Evolutionary conservation across 805 yeast genomes (phyloP).

Genomic region (Saccharomycopsis olivae): DNA sequence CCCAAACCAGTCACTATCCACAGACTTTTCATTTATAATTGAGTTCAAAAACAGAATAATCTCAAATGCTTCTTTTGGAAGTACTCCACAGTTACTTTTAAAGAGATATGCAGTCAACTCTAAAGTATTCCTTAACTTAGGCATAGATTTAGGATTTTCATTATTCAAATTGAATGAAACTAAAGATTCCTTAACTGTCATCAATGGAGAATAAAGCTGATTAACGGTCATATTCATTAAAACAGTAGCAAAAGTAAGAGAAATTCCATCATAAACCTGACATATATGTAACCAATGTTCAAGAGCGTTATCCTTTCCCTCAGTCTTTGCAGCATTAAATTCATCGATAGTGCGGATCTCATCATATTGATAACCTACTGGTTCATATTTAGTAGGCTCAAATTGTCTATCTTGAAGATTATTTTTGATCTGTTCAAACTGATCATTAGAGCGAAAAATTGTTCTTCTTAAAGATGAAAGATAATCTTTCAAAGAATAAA

Average conservation of each 20-base stretch:
- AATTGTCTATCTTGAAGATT: background rate
- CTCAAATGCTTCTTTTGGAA: too few relatives aligned
- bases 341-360: slow-evolving; percentile 30
- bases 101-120: background rate
- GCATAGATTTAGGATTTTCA: slow-evolving; percentile 23
- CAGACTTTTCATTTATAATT: slow-evolving; percentile 28
- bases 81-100: too few relatives aligned
- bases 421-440: too few relatives aligned
- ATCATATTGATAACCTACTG: slow-evolving; percentile 30
- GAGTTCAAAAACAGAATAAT: slow-evolving; percentile 27
- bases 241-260: background rate
- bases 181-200: slow-evolving; percentile 25
- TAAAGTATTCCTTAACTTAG: slow-evolving; percentile 26
- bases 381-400: slow-evolving; percentile 20
- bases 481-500: slow-evolving; percentile 18
- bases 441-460: too few relatives aligned
- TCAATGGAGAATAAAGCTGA: too few relatives aligned
- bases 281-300: slow-evolving; percentile 34
- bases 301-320: slow-evolving; percentile 25
- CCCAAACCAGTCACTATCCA: slow-evolving; percentile 47
- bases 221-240: too few relatives aligned
- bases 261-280: slow-evolving; percentile 21
- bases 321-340: slow-evolving; percentile 30
- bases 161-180: slow-evolving; percentile 27
- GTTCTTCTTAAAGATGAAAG: slow-evolving; percentile 27